These are phyloP conservation scores for Ceriops zippeliana DNA, from an alignment of 345 rosid genomes.

Conservation along the genomic window DNA sequence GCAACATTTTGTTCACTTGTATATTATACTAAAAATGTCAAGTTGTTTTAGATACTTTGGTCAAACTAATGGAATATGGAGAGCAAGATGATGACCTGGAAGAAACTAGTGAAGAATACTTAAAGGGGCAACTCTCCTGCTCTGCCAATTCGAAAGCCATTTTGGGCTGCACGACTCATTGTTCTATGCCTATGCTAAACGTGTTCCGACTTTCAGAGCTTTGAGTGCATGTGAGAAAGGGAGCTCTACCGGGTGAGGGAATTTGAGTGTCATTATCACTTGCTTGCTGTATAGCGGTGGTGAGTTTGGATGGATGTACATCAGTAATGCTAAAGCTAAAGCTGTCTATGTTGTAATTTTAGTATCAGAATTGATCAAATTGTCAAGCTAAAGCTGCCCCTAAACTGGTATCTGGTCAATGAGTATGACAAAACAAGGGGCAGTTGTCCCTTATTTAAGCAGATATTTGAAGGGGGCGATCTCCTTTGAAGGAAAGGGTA, in stretches of 20 bases:
- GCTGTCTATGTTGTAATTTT: not conserved
- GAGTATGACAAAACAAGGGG: too few relatives aligned
- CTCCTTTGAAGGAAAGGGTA: too few relatives aligned
- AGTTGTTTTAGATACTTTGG: constrained; percentile 60
- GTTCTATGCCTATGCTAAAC: too few relatives aligned
- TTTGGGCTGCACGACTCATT: constrained; percentile 49
- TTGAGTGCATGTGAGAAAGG: too few relatives aligned
- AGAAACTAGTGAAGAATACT: constrained; percentile 31
- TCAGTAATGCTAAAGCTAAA: not conserved
- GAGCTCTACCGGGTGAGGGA: too few relatives aligned
- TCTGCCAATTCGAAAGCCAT: constrained; percentile 42
- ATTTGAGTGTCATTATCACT: not conserved
- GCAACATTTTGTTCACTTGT: not conserved
- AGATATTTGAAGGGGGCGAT: too few relatives aligned
- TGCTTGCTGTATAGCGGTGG: not conserved
- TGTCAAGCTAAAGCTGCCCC: not conserved
- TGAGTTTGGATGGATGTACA: not conserved
- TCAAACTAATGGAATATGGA: constrained; percentile 75
- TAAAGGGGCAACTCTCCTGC: constrained; percentile 11
- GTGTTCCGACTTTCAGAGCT: too few relatives aligned
- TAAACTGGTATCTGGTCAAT: too few relatives aligned
- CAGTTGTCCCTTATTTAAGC: too few relatives aligned
- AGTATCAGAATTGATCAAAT: constrained; percentile 5
- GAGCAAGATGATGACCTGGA: constrained; percentile 62
- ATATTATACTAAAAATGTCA: not conserved